Evolutionary conservation across 106 monocot species (phyloP), one percentile per base, ranked within the genome.

Genomic region (Vanilla planifolia): DNA sequence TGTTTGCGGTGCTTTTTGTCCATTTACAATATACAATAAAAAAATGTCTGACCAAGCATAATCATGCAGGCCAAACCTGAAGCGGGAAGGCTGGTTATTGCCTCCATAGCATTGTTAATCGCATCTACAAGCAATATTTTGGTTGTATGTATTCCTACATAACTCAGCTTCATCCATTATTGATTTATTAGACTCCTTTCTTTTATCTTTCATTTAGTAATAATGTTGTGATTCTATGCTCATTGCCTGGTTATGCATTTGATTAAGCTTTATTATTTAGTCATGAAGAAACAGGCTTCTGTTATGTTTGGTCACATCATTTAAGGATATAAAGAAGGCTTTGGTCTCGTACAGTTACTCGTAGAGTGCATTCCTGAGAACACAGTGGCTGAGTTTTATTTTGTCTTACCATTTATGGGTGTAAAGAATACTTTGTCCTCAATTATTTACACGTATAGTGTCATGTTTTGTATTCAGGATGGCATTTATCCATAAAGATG

Each of bases 41-140:
- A 20, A 22, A 42, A 61, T 32, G 23, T 17, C 62, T 25, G 43
- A 41, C 26, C 32, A 55, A 23, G 33, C 7, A 2, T 43, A 14
- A 35, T 33, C 33, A 39, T 79, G 39, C 65, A 99, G 98, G 98
- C 98, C 35, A 99, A 92, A 64, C 88, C 84, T 63, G 98, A 99
- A 43, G 77, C 88, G 1, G 88, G 81, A 46, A 80, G 64, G 34
- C 71, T 99, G 62, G 60, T 80, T 51, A 17, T 99, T 28, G 98
- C 70, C 43, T 92, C 92, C 11, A 66, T 92, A 48, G 85, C 88
- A 23, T 72, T 99, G 71, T 67, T 99, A 57, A 73, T 92, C 63
- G 84, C 92, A 33, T 99, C 98, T 21, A 78, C 84, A 11, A 67
- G 77, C 52, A 88, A 71, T 65, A 82, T 99, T 78, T 77, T 99